A percentile compares a stretch with the other conserved stretches of the same genome.
These are phyloP conservation scores for Syzygium oleosum DNA, from an alignment of 345 rosid genomes.

Conservation along the genomic window DNA sequence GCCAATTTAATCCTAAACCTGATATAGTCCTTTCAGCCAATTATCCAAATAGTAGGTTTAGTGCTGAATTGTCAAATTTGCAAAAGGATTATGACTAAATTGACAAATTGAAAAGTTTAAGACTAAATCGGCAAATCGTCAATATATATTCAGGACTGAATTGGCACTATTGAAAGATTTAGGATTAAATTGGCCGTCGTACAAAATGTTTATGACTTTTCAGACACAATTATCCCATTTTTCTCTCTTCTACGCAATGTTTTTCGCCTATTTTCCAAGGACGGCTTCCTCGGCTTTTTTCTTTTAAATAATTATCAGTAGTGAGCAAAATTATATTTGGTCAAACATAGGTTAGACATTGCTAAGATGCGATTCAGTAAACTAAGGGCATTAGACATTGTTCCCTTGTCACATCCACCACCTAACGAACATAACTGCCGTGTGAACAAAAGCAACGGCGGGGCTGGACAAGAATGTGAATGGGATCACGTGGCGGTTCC, in stretches of 20 bases:
- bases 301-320: neutral
- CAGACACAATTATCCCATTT: too few species aligned
- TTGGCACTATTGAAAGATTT: too few species aligned
- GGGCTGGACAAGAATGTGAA: neutral
- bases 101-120: too few species aligned
- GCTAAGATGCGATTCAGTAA: neutral
- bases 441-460: neutral
- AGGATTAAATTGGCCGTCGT: too few species aligned
- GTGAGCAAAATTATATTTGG: neutral
- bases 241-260: neutral
- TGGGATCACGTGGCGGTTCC: neutral
- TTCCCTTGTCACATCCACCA: neutral
- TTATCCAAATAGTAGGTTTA: too few species aligned
- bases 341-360: neutral
- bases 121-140: too few species aligned
- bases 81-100: too few species aligned
- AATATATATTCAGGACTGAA: too few species aligned
- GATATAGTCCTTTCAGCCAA: too few species aligned
- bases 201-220: too few species aligned
- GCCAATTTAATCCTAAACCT: neutral
- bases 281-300: neutral
- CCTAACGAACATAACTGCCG: neutral
- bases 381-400: neutral
- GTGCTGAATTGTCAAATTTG: too few species aligned
- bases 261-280: neutral